Percentiles rank a stretch among this genome's conserved stretches.
Conservation (phyloP, 805 yeast genomes). For the Candida xyloterini region DNA sequence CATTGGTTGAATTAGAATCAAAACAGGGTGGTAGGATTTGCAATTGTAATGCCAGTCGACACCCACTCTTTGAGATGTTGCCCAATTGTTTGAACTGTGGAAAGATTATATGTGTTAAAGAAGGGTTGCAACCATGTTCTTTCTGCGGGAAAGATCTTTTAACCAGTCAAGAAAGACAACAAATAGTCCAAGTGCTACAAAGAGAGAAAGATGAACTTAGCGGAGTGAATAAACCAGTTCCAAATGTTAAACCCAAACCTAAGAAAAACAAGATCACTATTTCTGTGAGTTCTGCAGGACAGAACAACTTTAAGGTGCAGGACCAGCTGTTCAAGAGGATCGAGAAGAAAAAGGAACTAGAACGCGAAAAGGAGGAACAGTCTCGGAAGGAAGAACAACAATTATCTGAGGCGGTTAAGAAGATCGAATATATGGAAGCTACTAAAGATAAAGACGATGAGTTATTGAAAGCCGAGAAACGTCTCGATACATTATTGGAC, state of each 20-base stretch:
- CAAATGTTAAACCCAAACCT: conserved; percentile 17
- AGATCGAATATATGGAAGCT: conserved; percentile 42
- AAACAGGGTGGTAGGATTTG: conserved; percentile 38
- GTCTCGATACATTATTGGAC: conserved; percentile 68
- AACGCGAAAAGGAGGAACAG: conserved; percentile 33
- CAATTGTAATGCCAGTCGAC: conserved; percentile 83
- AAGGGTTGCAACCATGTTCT: conserved; percentile 88
- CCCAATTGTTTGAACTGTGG: conserved; percentile 97
- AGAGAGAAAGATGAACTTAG: conserved; percentile 49
- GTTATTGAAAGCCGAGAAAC: conserved; percentile 62
- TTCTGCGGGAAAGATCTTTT: conserved; percentile 72
- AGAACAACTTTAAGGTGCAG: conserved; percentile 64
- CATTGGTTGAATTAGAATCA: conserved; percentile 44
- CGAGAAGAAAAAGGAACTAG: conserved; percentile 46
- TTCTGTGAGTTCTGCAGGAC: conserved; percentile 57
- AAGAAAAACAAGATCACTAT: conserved; percentile 51
- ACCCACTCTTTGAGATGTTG: conserved; percentile 83
- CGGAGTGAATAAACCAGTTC: conserved; percentile 22
- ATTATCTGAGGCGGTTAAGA: conserved; percentile 40
- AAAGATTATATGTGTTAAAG: conserved; percentile 83
- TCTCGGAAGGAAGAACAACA: conserved; percentile 38
- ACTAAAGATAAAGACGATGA: conserved; percentile 51
- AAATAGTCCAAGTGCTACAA: conserved; percentile 51
- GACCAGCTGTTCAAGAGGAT: conserved; percentile 59
- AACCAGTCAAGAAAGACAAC: conserved; percentile 55